These are phyloP conservation scores for Chlorophyllum brunneum DNA, from an alignment of 768 basidiomycete species.

Conservation along the genomic window DNA sequence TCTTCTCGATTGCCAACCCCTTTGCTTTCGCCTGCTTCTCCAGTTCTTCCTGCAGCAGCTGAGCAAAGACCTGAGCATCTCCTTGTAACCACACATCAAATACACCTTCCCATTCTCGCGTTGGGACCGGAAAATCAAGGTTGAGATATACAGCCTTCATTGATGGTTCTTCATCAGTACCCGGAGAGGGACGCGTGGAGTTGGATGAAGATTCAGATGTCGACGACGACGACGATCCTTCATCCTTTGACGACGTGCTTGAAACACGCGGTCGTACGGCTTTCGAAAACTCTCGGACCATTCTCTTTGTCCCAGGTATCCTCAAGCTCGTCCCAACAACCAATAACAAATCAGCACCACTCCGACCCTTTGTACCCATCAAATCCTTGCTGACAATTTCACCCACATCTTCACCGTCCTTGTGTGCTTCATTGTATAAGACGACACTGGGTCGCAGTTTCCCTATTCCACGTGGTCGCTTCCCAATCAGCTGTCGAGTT, in stretches of 20 bases:
- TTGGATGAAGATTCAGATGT: constrained; percentile 16
- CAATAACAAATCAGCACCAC: constrained; percentile 77
- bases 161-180: constrained; percentile 46
- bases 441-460: constrained; percentile 84
- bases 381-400: constrained; percentile 80
- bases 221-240: constrained; percentile 21
- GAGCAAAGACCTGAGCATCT: constrained; percentile 79
- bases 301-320: constrained; percentile 88
- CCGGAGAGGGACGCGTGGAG: constrained; percentile 43
- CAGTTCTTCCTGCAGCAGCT: constrained; percentile 53
- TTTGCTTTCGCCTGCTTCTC: constrained; percentile 51
- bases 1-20: constrained; percentile 51
- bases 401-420: constrained; percentile 84
- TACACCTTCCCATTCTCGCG: constrained; percentile 84
- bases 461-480: constrained; percentile 78
- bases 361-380: constrained; percentile 64
- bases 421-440: constrained; percentile 86
- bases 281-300: constrained; percentile 85
- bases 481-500: constrained; percentile 69
- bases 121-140: constrained; percentile 80
- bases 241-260: constrained; percentile 27
- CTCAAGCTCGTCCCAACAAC: constrained; percentile 89
- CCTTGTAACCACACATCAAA: constrained; percentile 91
- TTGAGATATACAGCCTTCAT: constrained; percentile 80
- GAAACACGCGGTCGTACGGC: constrained; percentile 56